A percentile compares a stretch with the other conserved stretches of the same genome.
These are phyloP conservation scores for Paspalum vaginatum DNA, from an alignment of 176 grass and related monocot species.

Conservation along the genomic window DNA sequence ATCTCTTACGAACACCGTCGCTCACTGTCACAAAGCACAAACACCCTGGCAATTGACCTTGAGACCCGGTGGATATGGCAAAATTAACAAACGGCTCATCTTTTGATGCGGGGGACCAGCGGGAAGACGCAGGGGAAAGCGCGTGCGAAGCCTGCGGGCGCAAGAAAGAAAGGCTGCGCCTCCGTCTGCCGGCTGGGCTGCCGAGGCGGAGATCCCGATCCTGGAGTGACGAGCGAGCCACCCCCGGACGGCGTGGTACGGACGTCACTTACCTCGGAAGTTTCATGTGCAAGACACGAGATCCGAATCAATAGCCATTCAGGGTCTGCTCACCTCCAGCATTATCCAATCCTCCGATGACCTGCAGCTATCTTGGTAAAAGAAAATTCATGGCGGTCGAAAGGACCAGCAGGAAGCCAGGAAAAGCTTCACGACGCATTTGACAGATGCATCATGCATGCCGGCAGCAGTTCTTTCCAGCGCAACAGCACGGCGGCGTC, in stretches of 20 bases:
- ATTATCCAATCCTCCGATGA: background rate
- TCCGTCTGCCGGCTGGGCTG: no score
- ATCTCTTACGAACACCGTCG: background rate
- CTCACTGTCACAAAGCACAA: background rate
- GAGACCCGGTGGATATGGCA: background rate
- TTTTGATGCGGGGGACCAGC: conserved; percentile 5
- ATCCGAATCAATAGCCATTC: conserved; percentile 1
- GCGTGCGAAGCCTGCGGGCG: conserved; percentile 17
- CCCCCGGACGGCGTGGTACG: background rate
- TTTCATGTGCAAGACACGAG: conserved; percentile 28
- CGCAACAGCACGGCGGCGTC: background rate
- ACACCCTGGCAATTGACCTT: conserved; percentile 12
- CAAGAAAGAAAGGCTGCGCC: no score
- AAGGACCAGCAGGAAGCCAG: background rate
- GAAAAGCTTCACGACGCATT: background rate
- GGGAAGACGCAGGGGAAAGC: conserved; percentile 12
- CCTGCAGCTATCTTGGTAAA: background rate
- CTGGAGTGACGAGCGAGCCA: background rate
- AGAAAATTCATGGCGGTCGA: conserved; percentile 2
- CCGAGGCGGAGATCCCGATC: conserved; percentile 40
- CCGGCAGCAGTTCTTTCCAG: background rate
- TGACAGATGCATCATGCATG: background rate
- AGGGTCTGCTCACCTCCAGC: background rate
- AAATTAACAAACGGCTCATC: conserved; percentile 20
- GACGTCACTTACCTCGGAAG: conserved; percentile 35